These are phyloP conservation scores for Melanomma pulvis-pyrius DNA, from an alignment of 495 filamentous ascomycete genomes.

Conservation along the genomic window DNA sequence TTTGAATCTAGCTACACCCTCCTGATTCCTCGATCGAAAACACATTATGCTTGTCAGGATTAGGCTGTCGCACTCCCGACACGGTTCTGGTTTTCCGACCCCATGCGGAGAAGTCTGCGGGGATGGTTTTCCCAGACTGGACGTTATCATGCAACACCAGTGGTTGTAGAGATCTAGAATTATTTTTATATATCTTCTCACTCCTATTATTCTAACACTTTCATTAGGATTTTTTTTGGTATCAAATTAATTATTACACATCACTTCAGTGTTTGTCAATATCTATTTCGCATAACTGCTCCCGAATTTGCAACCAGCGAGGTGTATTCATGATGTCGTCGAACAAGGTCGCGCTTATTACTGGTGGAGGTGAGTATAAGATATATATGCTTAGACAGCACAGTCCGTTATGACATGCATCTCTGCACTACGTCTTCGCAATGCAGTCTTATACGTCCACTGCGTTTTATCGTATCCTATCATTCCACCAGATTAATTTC, in stretches of 20 bases:
- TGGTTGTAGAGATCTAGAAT: neutral
- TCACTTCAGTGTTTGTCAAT: neutral
- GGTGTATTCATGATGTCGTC: neutral
- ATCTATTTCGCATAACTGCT: neutral
- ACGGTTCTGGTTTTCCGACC: conserved; percentile 23
- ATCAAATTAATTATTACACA: neutral
- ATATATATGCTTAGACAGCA: neutral
- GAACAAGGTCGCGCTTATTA: conserved; percentile 37
- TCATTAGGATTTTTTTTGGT: neutral
- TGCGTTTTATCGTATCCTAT: too few species aligned
- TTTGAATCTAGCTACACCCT: too few species aligned
- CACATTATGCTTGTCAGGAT: neutral
- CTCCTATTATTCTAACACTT: neutral
- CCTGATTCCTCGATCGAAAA: too few species aligned
- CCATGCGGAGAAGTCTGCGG: conserved; percentile 14
- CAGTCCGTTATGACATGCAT: too few species aligned
- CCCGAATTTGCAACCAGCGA: neutral
- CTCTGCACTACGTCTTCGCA: neutral
- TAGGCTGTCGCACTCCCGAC: neutral
- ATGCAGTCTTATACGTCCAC: neutral
- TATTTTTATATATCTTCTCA: neutral
- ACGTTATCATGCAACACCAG: neutral
- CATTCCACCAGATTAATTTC: too few species aligned
- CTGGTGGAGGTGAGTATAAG: conserved; percentile 30
- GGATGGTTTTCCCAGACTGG: conserved; percentile 6